Percentiles rank a stretch among this genome's conserved stretches.
These are phyloP conservation scores for Podila verticillata DNA, from an alignment of 192 early-diverging fungal genomes.

Conservation along the genomic window DNA sequence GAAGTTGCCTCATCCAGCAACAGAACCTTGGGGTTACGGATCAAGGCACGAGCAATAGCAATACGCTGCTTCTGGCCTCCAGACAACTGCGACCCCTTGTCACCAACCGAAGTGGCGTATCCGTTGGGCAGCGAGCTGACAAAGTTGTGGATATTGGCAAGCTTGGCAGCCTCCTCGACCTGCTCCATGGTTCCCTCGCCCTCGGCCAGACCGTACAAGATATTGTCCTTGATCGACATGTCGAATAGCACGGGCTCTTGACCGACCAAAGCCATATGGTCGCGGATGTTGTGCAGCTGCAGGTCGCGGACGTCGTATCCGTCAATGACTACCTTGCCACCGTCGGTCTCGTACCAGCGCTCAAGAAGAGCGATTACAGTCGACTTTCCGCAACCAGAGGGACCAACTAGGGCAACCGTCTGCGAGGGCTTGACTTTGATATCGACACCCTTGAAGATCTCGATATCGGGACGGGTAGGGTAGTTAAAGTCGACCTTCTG, in stretches of 20 bases:
- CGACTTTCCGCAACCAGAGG: slow-evolving; percentile 83
- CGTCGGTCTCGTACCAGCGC: too few species aligned
- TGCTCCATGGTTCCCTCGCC: slow-evolving; percentile 53
- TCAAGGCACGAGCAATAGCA: too few species aligned
- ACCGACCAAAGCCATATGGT: slow-evolving; percentile 78
- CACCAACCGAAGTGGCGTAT: slow-evolving; percentile 71
- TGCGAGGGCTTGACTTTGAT: slow-evolving; percentile 61
- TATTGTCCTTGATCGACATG: slow-evolving; percentile 66
- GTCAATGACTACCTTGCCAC: slow-evolving; percentile 72
- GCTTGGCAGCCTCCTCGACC: slow-evolving; percentile 55
- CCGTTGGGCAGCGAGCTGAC: slow-evolving; percentile 59
- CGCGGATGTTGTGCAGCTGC: slow-evolving; percentile 70
- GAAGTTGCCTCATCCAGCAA: slow-evolving; percentile 89
- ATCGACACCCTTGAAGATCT: slow-evolving; percentile 64
- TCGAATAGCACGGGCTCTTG: slow-evolving; percentile 73
- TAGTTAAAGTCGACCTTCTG: slow-evolving; percentile 70
- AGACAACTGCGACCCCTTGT: slow-evolving; percentile 66
- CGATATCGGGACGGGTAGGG: slow-evolving; percentile 63
- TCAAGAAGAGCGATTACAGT: slow-evolving; percentile 52
- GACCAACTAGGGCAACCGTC: slow-evolving; percentile 88
- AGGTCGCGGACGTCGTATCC: slow-evolving; percentile 66
- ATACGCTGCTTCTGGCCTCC: too few species aligned
- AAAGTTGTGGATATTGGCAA: slow-evolving; percentile 67
- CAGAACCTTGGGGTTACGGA: too few species aligned
- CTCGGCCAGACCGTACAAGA: slow-evolving; percentile 62